These are phyloP conservation scores for Kwoniella newhampshirensis DNA, from an alignment of 768 basidiomycete species.

Conservation along the genomic window DNA sequence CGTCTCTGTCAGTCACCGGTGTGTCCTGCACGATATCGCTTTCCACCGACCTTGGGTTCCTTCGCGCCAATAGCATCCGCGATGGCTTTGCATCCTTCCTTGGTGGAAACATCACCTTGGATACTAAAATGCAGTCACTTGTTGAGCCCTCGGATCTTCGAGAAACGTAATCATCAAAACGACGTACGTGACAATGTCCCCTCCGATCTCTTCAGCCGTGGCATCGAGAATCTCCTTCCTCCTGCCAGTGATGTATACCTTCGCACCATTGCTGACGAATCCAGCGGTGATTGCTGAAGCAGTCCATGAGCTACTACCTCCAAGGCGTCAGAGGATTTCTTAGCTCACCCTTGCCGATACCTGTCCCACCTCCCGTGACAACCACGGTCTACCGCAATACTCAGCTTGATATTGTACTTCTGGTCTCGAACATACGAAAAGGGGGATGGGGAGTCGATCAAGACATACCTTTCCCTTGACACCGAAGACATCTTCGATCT, in stretches of 20 bases:
- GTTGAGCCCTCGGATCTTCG: conserved; percentile 27
- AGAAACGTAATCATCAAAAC: not conserved
- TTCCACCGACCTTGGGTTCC: conserved; percentile 14
- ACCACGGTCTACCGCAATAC: conserved; percentile 27
- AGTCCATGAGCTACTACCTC: too few species aligned
- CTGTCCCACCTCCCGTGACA: conserved; percentile 46
- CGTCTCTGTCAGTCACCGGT: not conserved
- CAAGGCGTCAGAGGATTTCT: not conserved
- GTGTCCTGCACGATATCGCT: not conserved
- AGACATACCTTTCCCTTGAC: conserved; percentile 24
- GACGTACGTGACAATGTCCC: conserved; percentile 14
- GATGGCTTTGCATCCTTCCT: conserved; percentile 29
- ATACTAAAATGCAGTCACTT: conserved; percentile 15
- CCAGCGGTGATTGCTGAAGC: conserved; percentile 44
- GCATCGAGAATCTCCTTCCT: conserved; percentile 36
- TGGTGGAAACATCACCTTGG: conserved; percentile 41
- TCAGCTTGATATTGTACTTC: not conserved
- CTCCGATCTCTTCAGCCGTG: conserved; percentile 32
- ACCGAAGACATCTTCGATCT: conserved; percentile 25
- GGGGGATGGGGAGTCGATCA: not conserved
- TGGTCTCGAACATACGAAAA: too few species aligned
- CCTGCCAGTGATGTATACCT: conserved; percentile 47
- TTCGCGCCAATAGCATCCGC: conserved; percentile 21
- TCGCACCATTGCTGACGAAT: conserved; percentile 47
- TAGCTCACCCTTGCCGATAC: conserved; percentile 52